Percentiles rank a stretch among this genome's conserved stretches.
phyloP scores from a whole-genome alignment of 805 yeast genomes.

The Ogataea thermomethanolica region DNA sequence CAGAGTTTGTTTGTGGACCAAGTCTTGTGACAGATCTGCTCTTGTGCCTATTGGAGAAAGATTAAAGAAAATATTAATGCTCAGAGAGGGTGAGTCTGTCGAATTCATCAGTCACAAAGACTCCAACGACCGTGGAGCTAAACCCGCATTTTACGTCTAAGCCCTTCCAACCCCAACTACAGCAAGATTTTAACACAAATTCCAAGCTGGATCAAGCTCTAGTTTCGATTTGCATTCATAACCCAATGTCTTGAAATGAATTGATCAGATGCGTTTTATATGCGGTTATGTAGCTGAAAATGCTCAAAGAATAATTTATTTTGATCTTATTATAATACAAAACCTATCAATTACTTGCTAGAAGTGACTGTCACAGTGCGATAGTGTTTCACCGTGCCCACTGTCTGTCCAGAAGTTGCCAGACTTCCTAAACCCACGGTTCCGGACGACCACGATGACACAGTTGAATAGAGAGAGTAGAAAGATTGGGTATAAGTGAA shows the following conservation, averaged over 20 bases:
- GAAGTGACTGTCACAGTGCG: slow-evolving; percentile 37
- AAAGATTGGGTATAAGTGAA: slow-evolving; percentile 53
- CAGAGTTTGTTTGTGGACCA: slow-evolving; percentile 93
- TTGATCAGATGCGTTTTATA: slow-evolving; percentile 10
- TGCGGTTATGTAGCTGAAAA: slow-evolving; percentile 10
- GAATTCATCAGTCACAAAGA: slow-evolving; percentile 76
- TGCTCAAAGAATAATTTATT: slow-evolving; percentile 8
- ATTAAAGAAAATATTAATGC: slow-evolving; percentile 79
- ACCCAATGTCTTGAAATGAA: slow-evolving; percentile 13
- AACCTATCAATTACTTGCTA: neutral
- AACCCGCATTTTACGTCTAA: slow-evolving; percentile 25
- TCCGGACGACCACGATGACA: slow-evolving; percentile 54
- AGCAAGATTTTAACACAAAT: slow-evolving; percentile 9
- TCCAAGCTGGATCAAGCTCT: slow-evolving; percentile 4
- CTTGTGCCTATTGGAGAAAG: slow-evolving; percentile 77
- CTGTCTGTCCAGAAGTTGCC: slow-evolving; percentile 50
- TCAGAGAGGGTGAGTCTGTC: slow-evolving; percentile 68
- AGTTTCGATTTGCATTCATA: slow-evolving; percentile 12
- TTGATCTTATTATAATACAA: neutral
- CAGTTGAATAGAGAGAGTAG: slow-evolving; percentile 38
- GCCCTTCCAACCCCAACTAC: neutral
- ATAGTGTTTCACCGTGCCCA: slow-evolving; percentile 57
- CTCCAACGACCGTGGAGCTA: slow-evolving; percentile 30
- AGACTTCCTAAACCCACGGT: slow-evolving; percentile 65
- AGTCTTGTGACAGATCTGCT: slow-evolving; percentile 60